A percentile compares a stretch with the other conserved stretches of the same genome.
These are phyloP conservation scores for Citrullus colocynthis DNA, from an alignment of 306 rosid genomes.

Conservation along the genomic window DNA sequence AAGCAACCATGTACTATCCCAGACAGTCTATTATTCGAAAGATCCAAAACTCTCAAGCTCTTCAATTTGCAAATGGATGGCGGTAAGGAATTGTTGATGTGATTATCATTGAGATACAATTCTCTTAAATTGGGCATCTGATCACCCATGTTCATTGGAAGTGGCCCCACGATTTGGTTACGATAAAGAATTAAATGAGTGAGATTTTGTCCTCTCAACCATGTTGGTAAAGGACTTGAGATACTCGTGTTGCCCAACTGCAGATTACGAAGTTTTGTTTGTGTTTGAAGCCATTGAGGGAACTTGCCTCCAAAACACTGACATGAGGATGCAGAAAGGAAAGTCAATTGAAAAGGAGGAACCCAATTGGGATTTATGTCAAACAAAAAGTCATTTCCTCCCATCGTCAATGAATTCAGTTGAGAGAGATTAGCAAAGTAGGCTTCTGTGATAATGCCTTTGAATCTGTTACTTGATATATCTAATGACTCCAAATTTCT, in stretches of 20 bases:
- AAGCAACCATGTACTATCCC: neutral
- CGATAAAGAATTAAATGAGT: neutral
- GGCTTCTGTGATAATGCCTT: neutral
- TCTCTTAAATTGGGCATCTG: neutral
- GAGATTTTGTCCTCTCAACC: neutral
- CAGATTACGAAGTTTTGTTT: neutral
- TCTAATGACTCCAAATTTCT: neutral
- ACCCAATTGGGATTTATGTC: neutral
- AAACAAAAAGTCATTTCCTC: neutral
- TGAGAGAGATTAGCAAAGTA: neutral
- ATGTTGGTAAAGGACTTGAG: neutral
- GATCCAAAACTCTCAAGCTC: neutral
- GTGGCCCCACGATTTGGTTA: neutral
- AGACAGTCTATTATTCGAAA: neutral
- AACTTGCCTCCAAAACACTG: neutral
- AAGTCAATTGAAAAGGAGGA: neutral
- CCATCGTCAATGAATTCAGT: neutral
- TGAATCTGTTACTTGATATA: neutral
- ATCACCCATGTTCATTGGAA: neutral
- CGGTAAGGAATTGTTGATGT: neutral
- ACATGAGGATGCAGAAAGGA: neutral
- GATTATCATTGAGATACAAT: neutral
- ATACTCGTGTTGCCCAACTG: neutral
- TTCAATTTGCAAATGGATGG: neutral
- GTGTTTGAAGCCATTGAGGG: neutral